A percentile compares a stretch with the other conserved stretches of the same genome.
Conservation (phyloP, 805 yeast genomes). For the Ogataea sp. region DNA sequence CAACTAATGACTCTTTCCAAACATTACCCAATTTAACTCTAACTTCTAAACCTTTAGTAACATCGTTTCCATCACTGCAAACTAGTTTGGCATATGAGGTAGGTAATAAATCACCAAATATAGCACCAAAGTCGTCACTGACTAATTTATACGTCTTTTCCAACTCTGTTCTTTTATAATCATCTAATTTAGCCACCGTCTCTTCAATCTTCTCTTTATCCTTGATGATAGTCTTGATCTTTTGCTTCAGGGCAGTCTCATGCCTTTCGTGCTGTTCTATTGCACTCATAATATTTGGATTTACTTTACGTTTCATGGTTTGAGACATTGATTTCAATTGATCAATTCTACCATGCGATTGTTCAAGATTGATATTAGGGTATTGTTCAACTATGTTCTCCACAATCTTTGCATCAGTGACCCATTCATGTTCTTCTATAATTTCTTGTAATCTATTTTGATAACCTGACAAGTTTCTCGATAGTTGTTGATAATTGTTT, state of each 20-base stretch:
- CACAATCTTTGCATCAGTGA: conserved; percentile 53
- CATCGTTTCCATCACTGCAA: conserved; percentile 70
- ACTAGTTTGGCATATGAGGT: conserved; percentile 86
- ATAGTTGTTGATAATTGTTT: conserved; percentile 35
- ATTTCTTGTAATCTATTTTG: conserved; percentile 35
- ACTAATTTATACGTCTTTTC: conserved; percentile 83
- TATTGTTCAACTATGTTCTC: conserved; percentile 50
- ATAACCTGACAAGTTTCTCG: conserved; percentile 19
- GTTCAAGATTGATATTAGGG: conserved; percentile 54
- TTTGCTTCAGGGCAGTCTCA: conserved; percentile 63
- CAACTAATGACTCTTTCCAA: conserved; percentile 95
- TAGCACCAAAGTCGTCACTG: conserved; percentile 79
- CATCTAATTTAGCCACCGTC: conserved; percentile 75
- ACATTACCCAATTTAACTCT: conserved; percentile 83
- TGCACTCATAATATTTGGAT: conserved; percentile 81
- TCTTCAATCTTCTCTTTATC: conserved; percentile 87
- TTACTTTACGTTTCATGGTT: conserved; percentile 73
- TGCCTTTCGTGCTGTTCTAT: conserved; percentile 88
- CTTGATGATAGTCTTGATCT: conserved; percentile 81
- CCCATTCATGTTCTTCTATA: conserved; percentile 61
- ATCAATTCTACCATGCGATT: conserved; percentile 49
- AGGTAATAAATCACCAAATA: conserved; percentile 82
- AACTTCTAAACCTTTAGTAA: conserved; percentile 86
- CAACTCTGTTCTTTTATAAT: conserved; percentile 76
- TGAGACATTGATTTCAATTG: conserved; percentile 52